phyloP scores from a whole-genome alignment of 306 rosid genomes.

The Fragaria iinumae region DNA sequence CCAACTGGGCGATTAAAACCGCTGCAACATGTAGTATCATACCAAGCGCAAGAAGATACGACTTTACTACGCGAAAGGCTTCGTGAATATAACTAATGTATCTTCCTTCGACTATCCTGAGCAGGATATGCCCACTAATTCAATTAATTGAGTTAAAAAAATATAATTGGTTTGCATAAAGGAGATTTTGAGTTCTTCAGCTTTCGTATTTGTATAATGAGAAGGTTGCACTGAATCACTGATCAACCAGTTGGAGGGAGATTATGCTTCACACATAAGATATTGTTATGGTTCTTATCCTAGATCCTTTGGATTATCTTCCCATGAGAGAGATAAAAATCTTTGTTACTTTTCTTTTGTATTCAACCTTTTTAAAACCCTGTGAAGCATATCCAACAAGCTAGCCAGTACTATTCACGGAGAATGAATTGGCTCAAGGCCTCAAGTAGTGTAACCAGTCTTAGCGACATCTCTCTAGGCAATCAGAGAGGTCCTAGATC shows the following conservation, averaged over 20 bases:
- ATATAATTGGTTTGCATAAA: not conserved
- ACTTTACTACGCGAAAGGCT: conserved; percentile 2
- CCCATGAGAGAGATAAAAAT: not conserved
- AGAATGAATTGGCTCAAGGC: too few relatives aligned
- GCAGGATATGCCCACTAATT: not conserved
- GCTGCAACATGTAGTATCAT: not conserved
- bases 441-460: too few relatives aligned
- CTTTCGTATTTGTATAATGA: not conserved
- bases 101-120: not conserved
- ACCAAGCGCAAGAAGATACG: not conserved
- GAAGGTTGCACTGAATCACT: not conserved
- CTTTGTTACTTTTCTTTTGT: not conserved
- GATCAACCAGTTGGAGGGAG: not conserved
- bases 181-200: not conserved
- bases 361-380: too few relatives aligned
- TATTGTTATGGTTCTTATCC: conserved; percentile 5
- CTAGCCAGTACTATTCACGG: too few relatives aligned
- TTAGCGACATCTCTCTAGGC: too few relatives aligned
- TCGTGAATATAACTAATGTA: not conserved
- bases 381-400: too few relatives aligned
- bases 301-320: not conserved
- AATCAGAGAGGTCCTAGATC: too few relatives aligned
- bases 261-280: conserved; percentile 7
- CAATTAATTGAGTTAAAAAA: not conserved
- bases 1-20: not conserved